Evolutionary conservation across 345 rosid genomes (phyloP).

Genomic region (Erysimum cheiranthoides): DNA sequence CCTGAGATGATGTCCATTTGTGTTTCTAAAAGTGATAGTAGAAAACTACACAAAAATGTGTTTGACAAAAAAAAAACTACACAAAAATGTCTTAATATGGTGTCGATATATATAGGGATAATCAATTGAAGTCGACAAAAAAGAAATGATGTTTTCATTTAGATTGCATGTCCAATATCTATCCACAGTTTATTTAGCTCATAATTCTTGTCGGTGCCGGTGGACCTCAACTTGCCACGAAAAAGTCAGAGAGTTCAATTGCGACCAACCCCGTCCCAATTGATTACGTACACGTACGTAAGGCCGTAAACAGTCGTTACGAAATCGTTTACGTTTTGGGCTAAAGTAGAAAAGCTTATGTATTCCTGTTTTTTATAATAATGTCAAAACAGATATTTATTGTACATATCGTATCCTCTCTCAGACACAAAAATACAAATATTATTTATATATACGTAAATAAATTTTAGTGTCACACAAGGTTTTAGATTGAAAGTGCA

Average conservation of each 20-base stretch:
- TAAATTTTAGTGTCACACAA: no score
- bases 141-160: neutral
- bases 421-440: neutral
- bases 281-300: neutral
- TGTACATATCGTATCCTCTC: neutral
- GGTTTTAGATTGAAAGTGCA: neutral
- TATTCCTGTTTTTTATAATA: neutral
- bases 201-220: neutral
- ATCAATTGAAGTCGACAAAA: neutral
- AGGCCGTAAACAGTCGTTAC: neutral
- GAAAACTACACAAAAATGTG: neutral
- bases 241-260: neutral
- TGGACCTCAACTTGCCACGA: neutral
- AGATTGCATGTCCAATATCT: neutral
- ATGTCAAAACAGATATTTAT: neutral
- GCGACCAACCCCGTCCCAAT: neutral
- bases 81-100: neutral
- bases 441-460: neutral
- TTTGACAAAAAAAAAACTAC: no score
- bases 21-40: constrained; percentile 10
- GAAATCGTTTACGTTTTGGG: neutral
- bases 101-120: neutral
- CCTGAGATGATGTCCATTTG: constrained; percentile 37
- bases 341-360: neutral
- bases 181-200: neutral